Evolutionary conservation across 306 rosid species (phyloP).

Genomic region (Cyamopsis tetragonoloba): DNA sequence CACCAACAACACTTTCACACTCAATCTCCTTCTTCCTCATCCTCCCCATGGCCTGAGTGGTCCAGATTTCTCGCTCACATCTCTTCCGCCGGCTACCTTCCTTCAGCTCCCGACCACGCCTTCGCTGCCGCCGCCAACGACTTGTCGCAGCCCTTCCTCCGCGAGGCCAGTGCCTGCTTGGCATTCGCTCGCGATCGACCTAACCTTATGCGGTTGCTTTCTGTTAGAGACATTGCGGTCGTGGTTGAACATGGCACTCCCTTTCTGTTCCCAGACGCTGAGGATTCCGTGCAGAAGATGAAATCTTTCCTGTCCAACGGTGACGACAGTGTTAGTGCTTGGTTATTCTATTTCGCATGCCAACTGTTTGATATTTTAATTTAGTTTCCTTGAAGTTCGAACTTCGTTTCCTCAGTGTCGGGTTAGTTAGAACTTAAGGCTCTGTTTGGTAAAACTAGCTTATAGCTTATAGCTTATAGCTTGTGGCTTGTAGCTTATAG

Average conservation of each 20-base stretch:
- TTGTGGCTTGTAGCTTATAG: too few relatives aligned
- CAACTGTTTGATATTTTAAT: too few relatives aligned
- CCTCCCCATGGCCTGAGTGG: slow-evolving; percentile 64
- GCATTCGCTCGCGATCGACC: slow-evolving; percentile 61
- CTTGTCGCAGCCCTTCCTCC: slow-evolving; percentile 18
- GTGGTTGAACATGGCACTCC: slow-evolving; percentile 58
- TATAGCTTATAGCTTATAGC: too few relatives aligned
- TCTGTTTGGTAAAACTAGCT: too few relatives aligned
- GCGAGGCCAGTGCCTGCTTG: slow-evolving; percentile 52
- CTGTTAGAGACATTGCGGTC: slow-evolving; percentile 56
- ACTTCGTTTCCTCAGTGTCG: too few relatives aligned
- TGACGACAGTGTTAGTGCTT: slow-evolving; percentile 47
- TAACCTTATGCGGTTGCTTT: slow-evolving; percentile 63
- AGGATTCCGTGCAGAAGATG: slow-evolving; percentile 45
- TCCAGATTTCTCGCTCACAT: slow-evolving; percentile 46
- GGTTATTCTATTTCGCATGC: not conserved
- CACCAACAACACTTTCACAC: slow-evolving; percentile 35
- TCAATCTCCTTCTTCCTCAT: slow-evolving; percentile 27
- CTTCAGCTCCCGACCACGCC: not conserved
- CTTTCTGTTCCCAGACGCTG: slow-evolving; percentile 52
- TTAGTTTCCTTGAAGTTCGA: too few relatives aligned
- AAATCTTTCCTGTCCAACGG: slow-evolving; percentile 42
- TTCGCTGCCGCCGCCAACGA: not conserved
- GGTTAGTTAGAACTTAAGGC: not conserved
- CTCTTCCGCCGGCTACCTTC: slow-evolving; percentile 44